Percentiles rank a stretch among this genome's conserved stretches.
phyloP scores from a whole-genome alignment of 192 early-diverging fungal genomes.

The Backusella liffmaniae region DNA sequence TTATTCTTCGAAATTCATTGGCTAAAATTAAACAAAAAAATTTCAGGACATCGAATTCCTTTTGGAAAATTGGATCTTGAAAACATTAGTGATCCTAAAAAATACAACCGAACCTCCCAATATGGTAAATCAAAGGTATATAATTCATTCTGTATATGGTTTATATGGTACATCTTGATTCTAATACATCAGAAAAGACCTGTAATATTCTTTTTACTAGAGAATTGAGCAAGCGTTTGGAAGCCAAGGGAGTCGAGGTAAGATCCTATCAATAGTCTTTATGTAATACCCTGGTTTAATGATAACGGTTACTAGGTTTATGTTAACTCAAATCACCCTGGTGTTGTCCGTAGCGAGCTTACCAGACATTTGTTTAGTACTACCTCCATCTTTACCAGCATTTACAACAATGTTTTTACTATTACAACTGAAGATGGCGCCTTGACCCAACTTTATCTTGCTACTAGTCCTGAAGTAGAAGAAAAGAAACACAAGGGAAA shows the following conservation, averaged over 20 bases:
- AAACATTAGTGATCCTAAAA: constrained; percentile 19
- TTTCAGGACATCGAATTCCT: neutral
- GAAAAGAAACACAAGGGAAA: constrained; percentile 37
- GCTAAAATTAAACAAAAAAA: no score
- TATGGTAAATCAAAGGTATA: constrained; percentile 24
- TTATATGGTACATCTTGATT: neutral
- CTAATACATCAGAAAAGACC: neutral
- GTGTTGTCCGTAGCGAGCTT: constrained; percentile 25
- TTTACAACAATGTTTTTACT: constrained; percentile 17
- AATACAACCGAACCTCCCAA: constrained; percentile 3
- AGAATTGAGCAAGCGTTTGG: constrained; percentile 24
- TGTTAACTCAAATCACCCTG: constrained; percentile 30
- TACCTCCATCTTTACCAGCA: neutral
- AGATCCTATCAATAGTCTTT: neutral
- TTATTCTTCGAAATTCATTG: no score
- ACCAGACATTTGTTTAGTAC: constrained; percentile 9
- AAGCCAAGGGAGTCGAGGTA: constrained; percentile 30
- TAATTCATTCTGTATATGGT: neutral
- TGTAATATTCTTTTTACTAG: constrained; percentile 27
- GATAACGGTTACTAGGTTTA: constrained; percentile 16
- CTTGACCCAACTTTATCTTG: constrained; percentile 45
- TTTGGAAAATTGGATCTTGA: constrained; percentile 16
- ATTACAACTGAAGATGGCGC: constrained; percentile 44
- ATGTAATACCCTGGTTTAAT: neutral
- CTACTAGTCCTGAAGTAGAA: constrained; percentile 53